phyloP scores from a whole-genome alignment of 768 basidiomycete genomes.

The Cystobasidium onofrii region DNA sequence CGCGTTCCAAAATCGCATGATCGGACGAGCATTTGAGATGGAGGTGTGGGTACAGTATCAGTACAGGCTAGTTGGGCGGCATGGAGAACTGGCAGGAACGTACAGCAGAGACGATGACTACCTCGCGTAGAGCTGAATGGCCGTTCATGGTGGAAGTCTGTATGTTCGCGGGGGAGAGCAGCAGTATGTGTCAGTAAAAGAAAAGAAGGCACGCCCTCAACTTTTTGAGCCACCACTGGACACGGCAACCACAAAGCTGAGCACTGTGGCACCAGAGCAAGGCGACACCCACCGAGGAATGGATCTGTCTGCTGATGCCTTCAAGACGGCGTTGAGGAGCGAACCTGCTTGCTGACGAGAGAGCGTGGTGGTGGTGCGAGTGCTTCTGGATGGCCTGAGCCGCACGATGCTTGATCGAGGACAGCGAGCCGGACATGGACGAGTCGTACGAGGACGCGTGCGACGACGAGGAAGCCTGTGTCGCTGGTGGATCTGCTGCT shows the following conservation, averaged over 20 bases:
- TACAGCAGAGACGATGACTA: constrained; percentile 28
- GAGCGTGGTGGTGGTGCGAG: background rate
- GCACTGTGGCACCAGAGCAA: background rate
- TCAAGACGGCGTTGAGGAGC: background rate
- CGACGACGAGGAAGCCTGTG: background rate
- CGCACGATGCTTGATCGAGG: background rate
- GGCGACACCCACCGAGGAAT: background rate
- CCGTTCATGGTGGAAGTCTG: background rate
- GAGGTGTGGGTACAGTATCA: background rate
- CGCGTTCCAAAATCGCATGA: background rate
- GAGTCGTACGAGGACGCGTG: background rate
- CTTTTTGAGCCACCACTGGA: background rate
- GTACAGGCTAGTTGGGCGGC: background rate
- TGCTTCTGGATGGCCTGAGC: background rate
- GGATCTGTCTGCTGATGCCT: background rate
- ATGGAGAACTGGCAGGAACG: background rate
- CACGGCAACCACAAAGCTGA: background rate
- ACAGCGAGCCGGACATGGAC: background rate
- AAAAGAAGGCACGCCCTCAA: background rate
- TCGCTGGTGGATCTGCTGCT: background rate
- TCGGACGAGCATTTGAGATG: background rate
- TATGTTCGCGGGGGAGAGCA: background rate
- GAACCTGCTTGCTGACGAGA: background rate
- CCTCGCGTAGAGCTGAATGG: constrained; percentile 11
- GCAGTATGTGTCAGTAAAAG: no score